Evolutionary conservation across 306 rosid species (phyloP).

Genomic region (Acacia melanoxylon): DNA sequence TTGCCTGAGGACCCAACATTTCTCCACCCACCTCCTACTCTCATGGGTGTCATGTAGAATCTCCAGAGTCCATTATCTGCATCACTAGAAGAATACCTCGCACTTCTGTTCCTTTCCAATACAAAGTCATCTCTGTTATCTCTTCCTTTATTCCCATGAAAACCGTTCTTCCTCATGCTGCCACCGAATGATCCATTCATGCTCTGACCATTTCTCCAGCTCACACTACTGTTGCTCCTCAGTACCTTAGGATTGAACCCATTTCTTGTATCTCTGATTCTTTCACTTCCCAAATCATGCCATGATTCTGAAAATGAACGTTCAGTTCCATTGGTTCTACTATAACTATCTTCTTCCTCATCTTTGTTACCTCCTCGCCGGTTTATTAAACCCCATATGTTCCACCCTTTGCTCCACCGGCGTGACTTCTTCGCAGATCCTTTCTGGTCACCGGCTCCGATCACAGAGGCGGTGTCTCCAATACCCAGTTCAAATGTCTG

Average conservation of each 20-base stretch:
- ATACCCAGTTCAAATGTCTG: constrained; percentile 61
- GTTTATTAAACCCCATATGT: constrained; percentile 80
- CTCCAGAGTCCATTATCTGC: constrained; percentile 65
- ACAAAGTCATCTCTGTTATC: constrained; percentile 69
- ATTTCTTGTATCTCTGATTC: constrained; percentile 55
- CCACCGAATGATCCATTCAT: constrained; percentile 64
- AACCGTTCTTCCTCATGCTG: constrained; percentile 63
- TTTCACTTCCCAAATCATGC: constrained; percentile 75
- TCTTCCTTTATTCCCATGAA: constrained; percentile 56
- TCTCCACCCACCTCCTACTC: constrained; percentile 60
- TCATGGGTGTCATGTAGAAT: constrained; percentile 74
- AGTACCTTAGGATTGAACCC: constrained; percentile 64
- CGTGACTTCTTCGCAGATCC: constrained; percentile 66
- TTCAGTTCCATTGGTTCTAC: constrained; percentile 59
- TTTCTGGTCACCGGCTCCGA: constrained; percentile 56
- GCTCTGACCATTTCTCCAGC: constrained; percentile 80
- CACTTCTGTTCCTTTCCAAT: constrained; percentile 85
- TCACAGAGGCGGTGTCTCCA: constrained; percentile 52
- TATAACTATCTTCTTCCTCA: constrained; percentile 73
- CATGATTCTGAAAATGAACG: constrained; percentile 90
- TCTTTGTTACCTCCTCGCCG: constrained; percentile 66
- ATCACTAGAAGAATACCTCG: constrained; percentile 70
- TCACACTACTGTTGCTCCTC: constrained; percentile 89
- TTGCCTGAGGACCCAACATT: constrained; percentile 50
- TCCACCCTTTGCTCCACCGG: constrained; percentile 91